These are phyloP conservation scores for Fusarium sp. DNA, from an alignment of 2,329 filamentous ascomycete genomes.

Conservation along the genomic window DNA sequence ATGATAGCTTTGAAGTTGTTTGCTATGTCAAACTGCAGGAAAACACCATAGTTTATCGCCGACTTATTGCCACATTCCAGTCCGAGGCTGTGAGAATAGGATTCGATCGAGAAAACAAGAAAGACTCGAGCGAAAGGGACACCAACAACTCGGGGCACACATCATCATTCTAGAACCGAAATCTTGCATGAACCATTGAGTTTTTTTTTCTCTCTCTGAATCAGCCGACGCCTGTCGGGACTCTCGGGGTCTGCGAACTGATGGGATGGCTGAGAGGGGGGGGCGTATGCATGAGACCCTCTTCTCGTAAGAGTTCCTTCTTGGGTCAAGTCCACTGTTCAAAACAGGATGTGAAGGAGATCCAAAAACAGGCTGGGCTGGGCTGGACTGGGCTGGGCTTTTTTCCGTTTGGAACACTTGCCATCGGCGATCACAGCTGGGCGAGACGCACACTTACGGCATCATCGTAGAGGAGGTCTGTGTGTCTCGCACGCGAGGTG, in stretches of 20 bases:
- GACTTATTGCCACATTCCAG: neutral
- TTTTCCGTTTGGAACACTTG: neutral
- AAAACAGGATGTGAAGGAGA: neutral
- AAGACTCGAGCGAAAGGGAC: neutral
- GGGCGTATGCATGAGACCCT: slow-evolving; percentile 2
- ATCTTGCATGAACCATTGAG: neutral
- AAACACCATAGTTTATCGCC: neutral
- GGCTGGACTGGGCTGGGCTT: neutral
- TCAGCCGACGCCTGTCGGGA: neutral
- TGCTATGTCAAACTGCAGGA: neutral
- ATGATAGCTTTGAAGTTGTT: neutral
- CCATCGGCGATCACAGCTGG: neutral
- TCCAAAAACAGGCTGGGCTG: too few species aligned
- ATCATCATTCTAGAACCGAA: neutral
- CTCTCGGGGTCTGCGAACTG: neutral
- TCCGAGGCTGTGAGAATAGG: neutral
- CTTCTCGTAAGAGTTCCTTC: neutral
- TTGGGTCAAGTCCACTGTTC: neutral
- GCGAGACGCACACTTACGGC: neutral
- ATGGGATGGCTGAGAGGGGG: neutral
- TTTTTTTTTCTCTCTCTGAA: neutral
- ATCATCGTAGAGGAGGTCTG: neutral
- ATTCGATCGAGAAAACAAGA: neutral
- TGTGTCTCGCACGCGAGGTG: neutral
- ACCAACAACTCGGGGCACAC: neutral